These are phyloP conservation scores for Scheffersomyces cryptocercus DNA, from an alignment of 1,139 yeast species.

Conservation along the genomic window DNA sequence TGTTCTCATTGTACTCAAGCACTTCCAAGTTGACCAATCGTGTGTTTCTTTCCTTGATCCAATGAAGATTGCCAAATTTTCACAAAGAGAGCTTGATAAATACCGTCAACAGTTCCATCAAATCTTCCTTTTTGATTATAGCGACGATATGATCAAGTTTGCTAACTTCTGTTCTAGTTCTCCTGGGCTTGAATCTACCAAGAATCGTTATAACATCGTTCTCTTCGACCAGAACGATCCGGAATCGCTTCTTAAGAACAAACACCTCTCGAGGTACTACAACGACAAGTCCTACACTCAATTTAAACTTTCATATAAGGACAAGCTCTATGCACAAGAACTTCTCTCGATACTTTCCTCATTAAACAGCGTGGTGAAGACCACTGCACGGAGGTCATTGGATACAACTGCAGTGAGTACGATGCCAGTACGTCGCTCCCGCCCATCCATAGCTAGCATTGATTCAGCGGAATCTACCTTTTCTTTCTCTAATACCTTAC, in stretches of 20 bases:
- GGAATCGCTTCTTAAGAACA: slow-evolving; percentile 8
- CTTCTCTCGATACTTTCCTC: slow-evolving; percentile 22
- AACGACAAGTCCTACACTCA: slow-evolving; percentile 28
- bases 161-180: slow-evolving; percentile 23
- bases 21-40: slow-evolving; percentile 28
- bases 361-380: slow-evolving; percentile 13
- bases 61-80: slow-evolving; percentile 12
- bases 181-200: slow-evolving; percentile 31
- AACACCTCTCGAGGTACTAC: slow-evolving; percentile 6
- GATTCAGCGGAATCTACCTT: slow-evolving; percentile 14
- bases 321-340: slow-evolving; percentile 27
- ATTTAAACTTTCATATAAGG: slow-evolving; percentile 30
- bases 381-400: too few species aligned
- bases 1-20: slow-evolving; percentile 33
- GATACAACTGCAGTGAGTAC: not conserved
- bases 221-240: slow-evolving; percentile 21
- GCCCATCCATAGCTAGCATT: slow-evolving; percentile 14
- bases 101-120: slow-evolving; percentile 19
- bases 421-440: not conserved
- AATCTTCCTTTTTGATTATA: slow-evolving; percentile 19
- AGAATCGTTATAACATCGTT: slow-evolving; percentile 26
- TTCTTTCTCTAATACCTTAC: slow-evolving; percentile 8
- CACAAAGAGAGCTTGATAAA: slow-evolving; percentile 11
- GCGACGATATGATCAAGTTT: slow-evolving; percentile 17
- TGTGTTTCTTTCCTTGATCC: slow-evolving; percentile 31